Conservation (phyloP, 805 yeast species). For the Candida piceae region DNA sequence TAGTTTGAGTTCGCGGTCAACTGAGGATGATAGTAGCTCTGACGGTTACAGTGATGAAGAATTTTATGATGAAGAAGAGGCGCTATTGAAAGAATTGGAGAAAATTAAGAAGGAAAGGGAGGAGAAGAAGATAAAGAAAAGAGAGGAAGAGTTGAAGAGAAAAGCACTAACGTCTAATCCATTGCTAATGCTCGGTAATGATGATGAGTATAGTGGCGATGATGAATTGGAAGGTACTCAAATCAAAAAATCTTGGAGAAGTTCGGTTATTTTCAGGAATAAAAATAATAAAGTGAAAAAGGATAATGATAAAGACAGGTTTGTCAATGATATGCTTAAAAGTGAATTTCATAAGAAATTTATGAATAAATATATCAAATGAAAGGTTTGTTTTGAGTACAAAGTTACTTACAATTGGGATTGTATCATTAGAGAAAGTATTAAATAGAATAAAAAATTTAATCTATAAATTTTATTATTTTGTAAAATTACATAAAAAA, state of each 20-base stretch:
- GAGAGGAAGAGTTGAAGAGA: slow-evolving; percentile 21
- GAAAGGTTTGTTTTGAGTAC: too few relatives aligned
- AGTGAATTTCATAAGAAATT: slow-evolving; percentile 39
- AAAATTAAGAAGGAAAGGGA: slow-evolving; percentile 34
- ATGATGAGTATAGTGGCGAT: slow-evolving; percentile 6
- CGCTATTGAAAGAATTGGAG: slow-evolving; percentile 35
- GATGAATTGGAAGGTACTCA: slow-evolving; percentile 15
- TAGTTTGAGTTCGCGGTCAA: slow-evolving; percentile 3
- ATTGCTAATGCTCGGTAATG: slow-evolving; percentile 12
- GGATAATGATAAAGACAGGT: slow-evolving; percentile 18
- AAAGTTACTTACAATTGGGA: too few relatives aligned
- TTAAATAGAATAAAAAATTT: too few relatives aligned
- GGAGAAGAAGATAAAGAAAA: slow-evolving; percentile 21
- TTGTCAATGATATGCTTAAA: slow-evolving; percentile 29
- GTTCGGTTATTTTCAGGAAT: slow-evolving; percentile 26
- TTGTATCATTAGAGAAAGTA: background rate
- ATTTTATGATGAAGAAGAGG: slow-evolving; percentile 49
- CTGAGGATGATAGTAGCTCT: slow-evolving; percentile 2
- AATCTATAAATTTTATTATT: too few relatives aligned
- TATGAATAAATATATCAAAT: slow-evolving; percentile 35
- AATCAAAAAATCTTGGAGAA: slow-evolving; percentile 32
- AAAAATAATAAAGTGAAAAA: slow-evolving; percentile 7
- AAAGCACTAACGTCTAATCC: slow-evolving; percentile 25
- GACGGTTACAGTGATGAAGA: slow-evolving; percentile 20
- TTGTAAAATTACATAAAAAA: too few relatives aligned